phyloP scores from a whole-genome alignment of 352 stramenopile genomes.

The Pythium utonaiense region DNA sequence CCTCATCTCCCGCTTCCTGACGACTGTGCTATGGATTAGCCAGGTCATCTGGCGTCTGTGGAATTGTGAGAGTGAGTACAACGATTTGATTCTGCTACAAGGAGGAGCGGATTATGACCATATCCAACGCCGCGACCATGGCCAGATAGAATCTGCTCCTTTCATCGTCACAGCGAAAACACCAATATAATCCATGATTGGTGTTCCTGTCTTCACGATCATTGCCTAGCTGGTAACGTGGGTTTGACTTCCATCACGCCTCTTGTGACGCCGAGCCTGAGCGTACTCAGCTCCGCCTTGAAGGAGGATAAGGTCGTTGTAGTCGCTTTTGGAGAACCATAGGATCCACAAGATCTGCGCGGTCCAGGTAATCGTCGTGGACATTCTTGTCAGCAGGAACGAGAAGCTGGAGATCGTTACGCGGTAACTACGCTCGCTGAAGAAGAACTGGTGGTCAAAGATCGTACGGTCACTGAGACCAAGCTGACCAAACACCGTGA shows the following conservation, averaged over 20 bases:
- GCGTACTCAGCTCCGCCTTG: background rate
- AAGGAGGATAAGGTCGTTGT: background rate
- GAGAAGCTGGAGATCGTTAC: background rate
- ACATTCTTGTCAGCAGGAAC: background rate
- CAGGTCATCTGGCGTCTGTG: constrained; percentile 3
- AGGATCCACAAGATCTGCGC: background rate
- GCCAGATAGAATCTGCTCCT: background rate
- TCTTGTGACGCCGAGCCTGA: background rate
- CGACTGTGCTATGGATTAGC: background rate
- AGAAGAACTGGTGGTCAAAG: background rate
- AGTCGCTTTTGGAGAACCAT: background rate
- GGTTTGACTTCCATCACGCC: background rate
- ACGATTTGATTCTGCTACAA: constrained; percentile 4
- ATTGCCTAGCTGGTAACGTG: background rate
- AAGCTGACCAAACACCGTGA: background rate
- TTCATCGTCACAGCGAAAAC: background rate
- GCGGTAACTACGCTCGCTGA: background rate
- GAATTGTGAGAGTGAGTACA: background rate
- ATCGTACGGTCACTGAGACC: background rate
- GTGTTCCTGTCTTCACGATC: too few species aligned
- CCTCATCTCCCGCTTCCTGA: background rate
- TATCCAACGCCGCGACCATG: background rate
- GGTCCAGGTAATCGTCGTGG: background rate
- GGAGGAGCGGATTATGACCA: constrained; percentile 2
- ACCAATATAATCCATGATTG: background rate